Evolutionary conservation across 2,329 filamentous ascomycete species (phyloP), one percentile per base, ranked within the genome.

Genomic region (Aspergillus udagawae): DNA sequence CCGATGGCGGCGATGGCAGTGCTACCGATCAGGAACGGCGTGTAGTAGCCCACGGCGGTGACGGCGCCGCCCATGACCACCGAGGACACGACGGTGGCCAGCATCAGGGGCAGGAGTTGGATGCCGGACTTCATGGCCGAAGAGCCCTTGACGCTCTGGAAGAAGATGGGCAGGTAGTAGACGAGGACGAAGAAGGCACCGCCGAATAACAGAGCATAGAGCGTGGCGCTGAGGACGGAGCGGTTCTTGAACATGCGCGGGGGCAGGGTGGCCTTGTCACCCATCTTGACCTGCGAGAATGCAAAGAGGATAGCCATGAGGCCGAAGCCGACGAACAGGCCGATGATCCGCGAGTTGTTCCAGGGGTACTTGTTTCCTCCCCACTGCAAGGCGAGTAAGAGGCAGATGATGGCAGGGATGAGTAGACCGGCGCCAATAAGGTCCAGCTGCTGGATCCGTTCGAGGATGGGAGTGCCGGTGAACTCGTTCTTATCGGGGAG

Each of bases 201-300:
- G 23, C 71, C 71, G 23, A 75, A 70, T 45, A 77, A 73, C 41
- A 73, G 67, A 3, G 66, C 63, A 61, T 71, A 77, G 52, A 67
- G 67, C 1, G 64, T 55, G 17, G 69, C 67, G 25, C 67, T 56
- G 2, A 70, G 62, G 35, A 78, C 69, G 35, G 69, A 76, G 17
- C 80, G 74, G 62, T 81, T 75, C 51, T 71, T 77, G 60, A 83
- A 75, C 45, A 84, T 74, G 10, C 77, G 70, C 41, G 79, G 79
- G 14, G 81, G 82, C 10, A 84, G 67, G 5, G 79, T 80, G 1
- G 77, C 82, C 49, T 74, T 73, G 27, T 83, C 80, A 17, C 77
- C 74, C 60, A 79, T 73, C 67, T 75, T 80, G 75, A 52, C 82
- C 69, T 52, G 66, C 75, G 42, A 80, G 61, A 59, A 27, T 14